Evolutionary conservation across 768 basidiomycete genomes (phyloP).

Genomic region (Serpula lacrymans): DNA sequence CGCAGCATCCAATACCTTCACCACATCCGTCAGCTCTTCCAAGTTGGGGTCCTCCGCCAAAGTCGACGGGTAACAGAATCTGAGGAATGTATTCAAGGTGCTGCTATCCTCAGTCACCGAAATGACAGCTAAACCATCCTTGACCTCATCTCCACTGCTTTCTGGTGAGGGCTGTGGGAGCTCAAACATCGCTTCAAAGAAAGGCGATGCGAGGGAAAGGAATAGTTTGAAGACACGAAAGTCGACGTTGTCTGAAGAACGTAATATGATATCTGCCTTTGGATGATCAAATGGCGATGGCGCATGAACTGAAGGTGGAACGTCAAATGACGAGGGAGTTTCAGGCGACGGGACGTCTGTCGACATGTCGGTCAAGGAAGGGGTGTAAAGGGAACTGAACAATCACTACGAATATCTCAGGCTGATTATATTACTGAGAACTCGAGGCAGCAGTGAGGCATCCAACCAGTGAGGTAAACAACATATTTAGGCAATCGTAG

Average conservation of each 20-base stretch:
- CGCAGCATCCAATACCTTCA: conserved; percentile 11
- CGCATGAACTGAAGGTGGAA: too few relatives aligned
- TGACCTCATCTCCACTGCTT: background rate
- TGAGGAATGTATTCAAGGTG: conserved; percentile 19
- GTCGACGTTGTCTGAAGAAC: conserved; percentile 24
- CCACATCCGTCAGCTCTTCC: conserved; percentile 5
- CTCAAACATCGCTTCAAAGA: conserved; percentile 31
- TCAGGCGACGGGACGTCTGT: too few relatives aligned
- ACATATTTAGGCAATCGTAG: too few relatives aligned
- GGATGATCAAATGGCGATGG: conserved; percentile 18
- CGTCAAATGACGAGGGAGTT: too few relatives aligned
- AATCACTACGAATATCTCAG: too few relatives aligned
- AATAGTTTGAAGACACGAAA: conserved; percentile 29
- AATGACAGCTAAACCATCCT: conserved; percentile 15
- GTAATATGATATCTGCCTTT: conserved; percentile 20
- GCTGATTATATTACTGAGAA: too few relatives aligned
- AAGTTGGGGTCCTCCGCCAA: conserved; percentile 16
- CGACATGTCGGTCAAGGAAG: too few relatives aligned
- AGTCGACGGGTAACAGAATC: conserved; percentile 25
- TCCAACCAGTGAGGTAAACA: too few relatives aligned
- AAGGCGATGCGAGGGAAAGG: conserved; percentile 30
- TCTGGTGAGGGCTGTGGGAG: conserved; percentile 19
- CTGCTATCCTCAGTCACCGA: conserved; percentile 16
- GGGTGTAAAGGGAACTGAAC: too few relatives aligned
- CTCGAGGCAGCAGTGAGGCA: too few relatives aligned